These are phyloP conservation scores for Globisporangium echinulatum DNA, from an alignment of 352 stramenopile genomes.

Conservation along the genomic window DNA sequence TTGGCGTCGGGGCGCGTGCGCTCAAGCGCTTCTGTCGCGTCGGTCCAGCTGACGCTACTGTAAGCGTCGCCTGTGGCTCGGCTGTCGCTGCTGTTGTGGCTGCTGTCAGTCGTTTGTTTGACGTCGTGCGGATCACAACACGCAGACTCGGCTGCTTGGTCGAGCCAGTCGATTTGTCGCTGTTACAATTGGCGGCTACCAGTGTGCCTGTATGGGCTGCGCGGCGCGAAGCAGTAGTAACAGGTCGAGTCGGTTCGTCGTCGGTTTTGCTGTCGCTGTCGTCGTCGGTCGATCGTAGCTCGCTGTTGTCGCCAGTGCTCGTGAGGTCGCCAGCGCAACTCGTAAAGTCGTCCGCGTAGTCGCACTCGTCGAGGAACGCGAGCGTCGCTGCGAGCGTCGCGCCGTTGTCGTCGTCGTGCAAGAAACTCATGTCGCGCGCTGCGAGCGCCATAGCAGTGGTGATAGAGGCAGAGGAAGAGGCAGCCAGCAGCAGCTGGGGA, in stretches of 20 bases:
- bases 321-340: constrained; percentile 13
- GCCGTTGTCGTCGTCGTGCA: constrained; percentile 1
- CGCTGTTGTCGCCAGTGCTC: background rate
- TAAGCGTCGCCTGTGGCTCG: too few species aligned
- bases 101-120: background rate
- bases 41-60: background rate
- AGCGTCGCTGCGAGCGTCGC: constrained; percentile 8
- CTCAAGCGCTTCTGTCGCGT: background rate
- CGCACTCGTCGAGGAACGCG: constrained; percentile 16
- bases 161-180: background rate
- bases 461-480: too few species aligned
- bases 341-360: constrained; percentile 11
- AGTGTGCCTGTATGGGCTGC: too few species aligned
- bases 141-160: constrained; percentile 1
- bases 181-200: background rate
- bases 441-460: background rate
- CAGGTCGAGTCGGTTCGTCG: too few species aligned
- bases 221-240: too few species aligned
- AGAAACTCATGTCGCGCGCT: constrained; percentile 8
- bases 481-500: background rate
- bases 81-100: background rate
- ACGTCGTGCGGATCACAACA: constrained; percentile 7
- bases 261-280: background rate
- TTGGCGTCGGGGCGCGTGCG: background rate
- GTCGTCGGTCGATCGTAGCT: background rate